phyloP scores from a whole-genome alignment of 805 yeast genomes.

The Cyberlindnera nakhonratchasimensis region DNA sequence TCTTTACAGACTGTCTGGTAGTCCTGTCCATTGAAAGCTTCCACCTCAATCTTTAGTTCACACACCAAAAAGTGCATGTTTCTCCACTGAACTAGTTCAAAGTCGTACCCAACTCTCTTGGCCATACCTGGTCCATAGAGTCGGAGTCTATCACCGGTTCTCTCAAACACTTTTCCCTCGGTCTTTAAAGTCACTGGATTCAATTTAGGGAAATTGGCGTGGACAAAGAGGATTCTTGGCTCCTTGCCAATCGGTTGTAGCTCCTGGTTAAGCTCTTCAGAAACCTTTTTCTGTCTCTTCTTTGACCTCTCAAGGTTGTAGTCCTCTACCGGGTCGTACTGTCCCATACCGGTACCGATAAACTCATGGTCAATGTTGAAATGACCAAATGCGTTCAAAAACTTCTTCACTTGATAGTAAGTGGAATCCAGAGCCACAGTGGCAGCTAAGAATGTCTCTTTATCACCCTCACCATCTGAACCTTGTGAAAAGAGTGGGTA shows the following conservation, averaged over 20 bases:
- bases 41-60: slow-evolving; percentile 43
- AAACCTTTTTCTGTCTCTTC: slow-evolving; percentile 12
- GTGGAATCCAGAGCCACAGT: slow-evolving; percentile 55
- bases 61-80: slow-evolving; percentile 55
- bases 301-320: slow-evolving; percentile 32
- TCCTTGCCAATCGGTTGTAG: slow-evolving; percentile 16
- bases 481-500: slow-evolving; percentile 57
- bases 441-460: slow-evolving; percentile 58
- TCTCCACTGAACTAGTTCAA: slow-evolving; percentile 57
- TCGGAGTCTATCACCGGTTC: slow-evolving; percentile 47
- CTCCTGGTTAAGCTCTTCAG: slow-evolving; percentile 17
- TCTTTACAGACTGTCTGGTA: slow-evolving; percentile 47
- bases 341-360: slow-evolving; percentile 64
- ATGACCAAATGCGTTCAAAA: slow-evolving; percentile 54
- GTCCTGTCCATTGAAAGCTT: slow-evolving; percentile 40
- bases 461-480: slow-evolving; percentile 54
- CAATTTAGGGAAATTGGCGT: slow-evolving; percentile 64
- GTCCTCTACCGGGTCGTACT: slow-evolving; percentile 55
- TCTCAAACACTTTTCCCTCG: slow-evolving; percentile 39
- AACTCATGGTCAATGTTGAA: slow-evolving; percentile 38
- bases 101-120: slow-evolving; percentile 50
- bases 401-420: slow-evolving; percentile 57
- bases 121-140: slow-evolving; percentile 57
- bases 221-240: slow-evolving; percentile 49
- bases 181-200: slow-evolving; percentile 53